Evolutionary conservation across 2,329 filamentous ascomycete species (phyloP), one percentile per base, ranked within the genome.

Genomic region (Davidsoniella neocaledoniae): DNA sequence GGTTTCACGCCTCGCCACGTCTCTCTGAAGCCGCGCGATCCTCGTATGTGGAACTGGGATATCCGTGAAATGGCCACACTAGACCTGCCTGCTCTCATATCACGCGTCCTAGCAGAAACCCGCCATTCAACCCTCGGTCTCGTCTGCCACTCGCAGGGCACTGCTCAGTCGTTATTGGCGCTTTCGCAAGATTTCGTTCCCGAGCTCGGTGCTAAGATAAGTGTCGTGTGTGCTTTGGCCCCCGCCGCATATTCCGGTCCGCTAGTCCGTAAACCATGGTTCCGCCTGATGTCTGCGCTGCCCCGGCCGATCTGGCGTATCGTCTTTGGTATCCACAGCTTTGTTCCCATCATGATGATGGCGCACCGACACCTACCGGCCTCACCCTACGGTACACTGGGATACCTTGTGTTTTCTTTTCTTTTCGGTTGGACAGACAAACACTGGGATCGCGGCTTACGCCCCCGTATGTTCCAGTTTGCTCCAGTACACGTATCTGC

Each of bases 41-140:
- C 90, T 1, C 76, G 87, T 26, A 93, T 95, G 85, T 95, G 90
- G 90, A 79, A 81, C 39, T 96, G 90, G 90, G 94, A 94, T 56
- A 93, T 95, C 50, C 77, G 85, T 0, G 86, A 94, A 59, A 93
- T 95, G 83, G 90, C 87, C 3, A 81, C 88, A 1, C 77, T 93
- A 60, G 90, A 96, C 60, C 72, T 96, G 2, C 74, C 88, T 0
- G 87, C 88, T 0, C 71, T 95, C 33, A 74, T 83, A 1, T 85
- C 82, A 0, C 78, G 85, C 5, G 85, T 95, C 1, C 71, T 94
- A 2, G 73, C 72, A 38, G 83, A 93, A 64, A 95, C 88, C 0
- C 19, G 40, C 45, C 41, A 50, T 17, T 10, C 44, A 21, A 53
- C 48, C n/a, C 70, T 94, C 4, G 88, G 82, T 0, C 73, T 95